Evolutionary conservation across 805 yeast species (phyloP), one percentile per base, ranked within the genome.

Genomic region (Lachancea fermentati): DNA sequence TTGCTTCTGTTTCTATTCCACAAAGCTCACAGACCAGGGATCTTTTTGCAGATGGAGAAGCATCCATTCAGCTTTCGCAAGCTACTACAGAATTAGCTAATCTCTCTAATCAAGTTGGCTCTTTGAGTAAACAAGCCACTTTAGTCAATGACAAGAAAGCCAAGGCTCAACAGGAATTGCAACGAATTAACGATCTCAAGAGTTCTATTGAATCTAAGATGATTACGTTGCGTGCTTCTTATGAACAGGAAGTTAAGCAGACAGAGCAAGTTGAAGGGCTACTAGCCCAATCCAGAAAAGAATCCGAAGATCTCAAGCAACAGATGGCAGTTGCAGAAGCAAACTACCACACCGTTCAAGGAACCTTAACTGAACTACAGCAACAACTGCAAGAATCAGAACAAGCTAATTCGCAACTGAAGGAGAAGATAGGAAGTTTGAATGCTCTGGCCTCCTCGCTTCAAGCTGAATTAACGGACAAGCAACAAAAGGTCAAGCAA

Each of bases 1-100:
- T 56, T 43, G 50, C 56, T 8, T 49, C 57, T 18, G 47, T 49
- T 9, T 41, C 55, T 9, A 26, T 47, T 17, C 36, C 33, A 31
- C 44, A 48, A 30, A 34, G 43, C 18, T 30, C 46, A 12, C 45
- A 44, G 2, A 68, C 72, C 39, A 63, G 60, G 41, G 85, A 79
- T 46, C 60, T 79, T 37, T 65, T 76, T 39, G 79, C 82, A 0
- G 82, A 79, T 44, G 52, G 67, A 11, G 85, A 75, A 37, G 72
- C 81, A 1, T 73, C 85, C 1, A 78, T 79, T 19, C 78, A 81
- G 54, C 66, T 87, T 36, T 78, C 95, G 1, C 75, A 76, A 44
- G 91, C 95, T 3, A 78, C 93, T 5, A 75, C 88, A 5, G 96
- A 86, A 51, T 74, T 87, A 59, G 96, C 95, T 12, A 86, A 89